Base-by-base conservation (phyloP, 169 alveolate genomes). In the Plasmodium relictum region DNA sequence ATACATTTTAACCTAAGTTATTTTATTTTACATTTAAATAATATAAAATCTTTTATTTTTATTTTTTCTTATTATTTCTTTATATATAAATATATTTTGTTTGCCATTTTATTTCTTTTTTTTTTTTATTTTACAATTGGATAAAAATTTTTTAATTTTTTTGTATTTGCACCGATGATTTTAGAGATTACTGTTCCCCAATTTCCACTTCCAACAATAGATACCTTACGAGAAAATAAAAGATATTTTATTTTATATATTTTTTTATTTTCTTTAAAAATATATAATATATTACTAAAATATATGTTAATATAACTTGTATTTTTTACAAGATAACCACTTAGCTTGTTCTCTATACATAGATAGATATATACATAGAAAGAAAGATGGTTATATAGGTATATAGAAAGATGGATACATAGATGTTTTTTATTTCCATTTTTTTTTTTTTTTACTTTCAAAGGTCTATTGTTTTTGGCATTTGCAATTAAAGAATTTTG, bases 171-270 rank as follows among this genome's bases (percentile, higher is more conserved):
- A 22, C 97, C 92, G 12, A 95, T 94, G 20, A 94, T 93, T 80
- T 93, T 95, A 31, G 97, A 95, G 39, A 94, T 91, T 26, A 96
- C 98, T 18, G 97, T 92, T 7, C 98, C 98, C 98, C 98, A 96
- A 76, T 94, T 95, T 3, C 98, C 98, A 66, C 98, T 92, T 39
- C 97, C 98, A 59, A 96, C 88, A 5, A 96, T 92, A 62, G 96
- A 88, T 26, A 96, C 97, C 98, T 93, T 65, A 39, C 26, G 52
- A 24, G 16, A 59, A 59, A 52, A 52, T 2, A 31, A 31, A 31
- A 31, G 39, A 31, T 31, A 31, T 31, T 31, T 31, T 31, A 31
- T 31, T 31, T 31, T 31, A 31, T 31, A 31, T 3, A 31, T 31
- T 31, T 31, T 31, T 31, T 31, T 31, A 2, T 31, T 31, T 31